phyloP scores from a whole-genome alignment of 2,329 filamentous ascomycete species.

The Monosporascus ibericus region DNA sequence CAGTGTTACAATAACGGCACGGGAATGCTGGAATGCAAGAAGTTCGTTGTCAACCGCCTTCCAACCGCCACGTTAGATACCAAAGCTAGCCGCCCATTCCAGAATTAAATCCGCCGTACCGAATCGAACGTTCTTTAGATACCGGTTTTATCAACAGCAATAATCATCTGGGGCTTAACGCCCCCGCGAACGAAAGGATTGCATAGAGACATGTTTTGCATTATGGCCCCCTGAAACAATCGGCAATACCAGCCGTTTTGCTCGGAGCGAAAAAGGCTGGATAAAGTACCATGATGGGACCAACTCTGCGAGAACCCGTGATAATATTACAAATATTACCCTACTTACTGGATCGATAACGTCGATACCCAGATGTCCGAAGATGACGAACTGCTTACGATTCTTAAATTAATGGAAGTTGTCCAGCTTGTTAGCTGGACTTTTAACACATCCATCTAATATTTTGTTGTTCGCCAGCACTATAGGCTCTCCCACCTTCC shows the following conservation, averaged over 20 bases:
- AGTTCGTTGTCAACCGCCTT: neutral
- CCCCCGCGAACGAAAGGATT: conserved; percentile 3
- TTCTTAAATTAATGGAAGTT: neutral
- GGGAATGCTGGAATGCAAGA: conserved; percentile 4
- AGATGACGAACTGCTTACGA: no score
- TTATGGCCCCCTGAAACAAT: conserved; percentile 9
- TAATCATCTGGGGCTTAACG: conserved; percentile 8
- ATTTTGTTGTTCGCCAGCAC: neutral
- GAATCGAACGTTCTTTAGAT: conserved; percentile 6
- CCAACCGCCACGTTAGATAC: neutral
- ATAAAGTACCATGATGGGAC: conserved; percentile 2
- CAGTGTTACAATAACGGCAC: conserved; percentile 7
- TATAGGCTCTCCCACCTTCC: neutral
- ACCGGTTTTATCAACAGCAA: conserved; percentile 11
- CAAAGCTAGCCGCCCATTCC: conserved; percentile 9
- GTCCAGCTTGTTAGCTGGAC: neutral
- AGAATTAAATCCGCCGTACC: conserved; percentile 2
- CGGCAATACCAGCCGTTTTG: conserved; percentile 1
- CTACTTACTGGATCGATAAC: neutral
- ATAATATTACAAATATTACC: neutral
- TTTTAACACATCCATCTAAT: neutral
- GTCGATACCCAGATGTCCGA: neutral
- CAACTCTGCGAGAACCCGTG: neutral
- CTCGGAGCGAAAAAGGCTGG: neutral
- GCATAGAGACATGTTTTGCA: conserved; percentile 5